Percentiles rank a stretch among this genome's conserved stretches.
phyloP scores from a whole-genome alignment of 805 yeast genomes.

The Torulaspora maleeae region DNA sequence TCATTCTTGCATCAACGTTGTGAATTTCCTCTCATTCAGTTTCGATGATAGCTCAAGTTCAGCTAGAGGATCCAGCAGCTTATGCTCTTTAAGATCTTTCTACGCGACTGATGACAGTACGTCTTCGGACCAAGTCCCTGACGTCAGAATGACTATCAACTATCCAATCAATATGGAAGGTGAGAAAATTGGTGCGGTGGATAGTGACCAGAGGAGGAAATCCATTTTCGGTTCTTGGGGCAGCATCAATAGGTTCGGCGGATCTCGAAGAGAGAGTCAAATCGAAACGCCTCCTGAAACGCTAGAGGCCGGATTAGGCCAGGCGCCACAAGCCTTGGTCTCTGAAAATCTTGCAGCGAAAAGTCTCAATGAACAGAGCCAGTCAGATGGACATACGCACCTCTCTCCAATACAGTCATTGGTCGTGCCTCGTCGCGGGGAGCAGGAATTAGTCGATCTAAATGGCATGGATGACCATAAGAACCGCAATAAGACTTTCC shows the following conservation, averaged over 20 bases:
- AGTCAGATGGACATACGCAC: background rate
- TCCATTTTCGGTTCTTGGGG: background rate
- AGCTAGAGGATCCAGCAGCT: slow-evolving; percentile 5
- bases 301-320: background rate
- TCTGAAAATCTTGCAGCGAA: background rate
- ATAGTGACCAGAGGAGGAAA: background rate
- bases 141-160: background rate
- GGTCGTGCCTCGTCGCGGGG: background rate
- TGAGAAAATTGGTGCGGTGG: background rate
- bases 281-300: background rate
- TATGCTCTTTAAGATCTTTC: slow-evolving; percentile 2
- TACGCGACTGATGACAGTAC: slow-evolving; percentile 1
- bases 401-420: slow-evolving; percentile 7
- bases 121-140: slow-evolving; percentile 1
- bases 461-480: background rate
- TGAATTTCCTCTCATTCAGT: slow-evolving; percentile 22
- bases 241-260: background rate
- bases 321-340: background rate
- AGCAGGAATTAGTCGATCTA: background rate
- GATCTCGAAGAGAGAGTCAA: background rate
- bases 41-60: slow-evolving; percentile 20
- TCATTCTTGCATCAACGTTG: slow-evolving; percentile 11
- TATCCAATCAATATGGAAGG: background rate
- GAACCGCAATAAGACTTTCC: background rate
- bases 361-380: background rate